A percentile compares a stretch with the other conserved stretches of the same genome.
These are phyloP conservation scores for Panaeolus cyanescens DNA, from an alignment of 768 basidiomycete species.

Conservation along the genomic window DNA sequence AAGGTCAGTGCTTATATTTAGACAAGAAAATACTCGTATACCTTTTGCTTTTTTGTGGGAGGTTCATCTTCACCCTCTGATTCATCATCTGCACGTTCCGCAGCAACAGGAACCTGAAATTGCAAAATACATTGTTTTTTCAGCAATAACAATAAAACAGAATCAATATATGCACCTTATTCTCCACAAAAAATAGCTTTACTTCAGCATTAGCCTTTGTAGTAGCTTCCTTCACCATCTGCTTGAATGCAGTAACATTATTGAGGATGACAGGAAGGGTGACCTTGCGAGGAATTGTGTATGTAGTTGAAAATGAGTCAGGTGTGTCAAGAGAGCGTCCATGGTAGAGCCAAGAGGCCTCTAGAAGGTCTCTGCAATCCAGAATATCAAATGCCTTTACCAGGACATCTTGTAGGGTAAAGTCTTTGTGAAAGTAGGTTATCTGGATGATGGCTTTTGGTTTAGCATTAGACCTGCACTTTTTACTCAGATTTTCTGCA, in stretches of 20 bases:
- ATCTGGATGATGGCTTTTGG: conserved; percentile 5
- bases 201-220: neutral
- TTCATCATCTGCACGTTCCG: neutral
- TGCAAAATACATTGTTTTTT: too few relatives aligned
- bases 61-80: conserved; percentile 3
- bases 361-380: conserved; percentile 3
- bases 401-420: conserved; percentile 1
- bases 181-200: conserved; percentile 9
- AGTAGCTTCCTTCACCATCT: conserved; percentile 10
- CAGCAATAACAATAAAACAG: neutral
- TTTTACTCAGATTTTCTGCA: conserved; percentile 7
- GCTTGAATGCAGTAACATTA: neutral
- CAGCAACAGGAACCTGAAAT: too few relatives aligned
- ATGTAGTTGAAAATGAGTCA: conserved; percentile 5
- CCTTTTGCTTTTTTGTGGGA: too few relatives aligned
- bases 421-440: conserved; percentile 6
- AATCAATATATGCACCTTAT: conserved; percentile 3
- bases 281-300: conserved; percentile 8
- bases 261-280: conserved; percentile 1
- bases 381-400: neutral
- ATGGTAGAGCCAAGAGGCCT: neutral
- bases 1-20: too few relatives aligned
- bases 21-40: too few relatives aligned
- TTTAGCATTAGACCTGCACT: conserved; percentile 12
- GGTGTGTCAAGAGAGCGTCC: neutral